Percentiles rank a stretch among this genome's conserved stretches.
These are phyloP conservation scores for Clarireedia monteithiana DNA, from an alignment of 2,329 filamentous ascomycete species.

Conservation along the genomic window DNA sequence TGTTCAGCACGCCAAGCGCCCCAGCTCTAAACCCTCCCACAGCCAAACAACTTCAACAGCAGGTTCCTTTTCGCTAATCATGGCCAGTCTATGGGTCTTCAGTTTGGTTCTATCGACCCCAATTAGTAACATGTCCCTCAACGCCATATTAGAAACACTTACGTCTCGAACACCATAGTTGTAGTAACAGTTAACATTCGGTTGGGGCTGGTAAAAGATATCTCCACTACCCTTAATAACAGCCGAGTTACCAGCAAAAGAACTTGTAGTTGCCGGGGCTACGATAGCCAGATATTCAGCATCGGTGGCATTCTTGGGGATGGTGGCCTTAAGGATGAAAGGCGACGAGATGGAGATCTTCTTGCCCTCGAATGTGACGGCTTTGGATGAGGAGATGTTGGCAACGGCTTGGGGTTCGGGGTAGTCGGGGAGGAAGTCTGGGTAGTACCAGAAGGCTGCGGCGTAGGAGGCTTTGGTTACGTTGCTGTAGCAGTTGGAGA, in stretches of 20 bases:
- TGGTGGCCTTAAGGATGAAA: neutral
- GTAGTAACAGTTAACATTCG: neutral
- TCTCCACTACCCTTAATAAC: neutral
- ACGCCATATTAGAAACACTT: neutral
- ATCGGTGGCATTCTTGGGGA: neutral
- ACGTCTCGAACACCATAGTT: conserved; percentile 4
- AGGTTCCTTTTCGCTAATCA: too few relatives aligned
- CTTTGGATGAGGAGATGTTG: neutral
- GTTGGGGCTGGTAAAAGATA: neutral
- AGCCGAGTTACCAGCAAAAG: neutral
- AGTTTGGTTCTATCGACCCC: neutral
- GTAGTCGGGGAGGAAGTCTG: conserved; percentile 1
- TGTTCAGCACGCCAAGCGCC: too few relatives aligned
- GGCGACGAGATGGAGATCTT: neutral
- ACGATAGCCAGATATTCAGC: neutral
- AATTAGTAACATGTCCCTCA: neutral
- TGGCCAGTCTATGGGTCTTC: neutral
- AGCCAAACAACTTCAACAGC: too few relatives aligned
- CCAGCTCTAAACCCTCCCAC: too few relatives aligned
- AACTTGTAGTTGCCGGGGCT: neutral
- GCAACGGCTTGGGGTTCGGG: conserved; percentile 1
- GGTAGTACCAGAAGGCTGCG: conserved; percentile 7
- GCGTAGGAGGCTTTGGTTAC: neutral
- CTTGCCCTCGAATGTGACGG: neutral
- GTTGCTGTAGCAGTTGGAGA: conserved; percentile 5